phyloP scores from a whole-genome alignment of 768 basidiomycete genomes.

The Lyophyllum decastes region DNA sequence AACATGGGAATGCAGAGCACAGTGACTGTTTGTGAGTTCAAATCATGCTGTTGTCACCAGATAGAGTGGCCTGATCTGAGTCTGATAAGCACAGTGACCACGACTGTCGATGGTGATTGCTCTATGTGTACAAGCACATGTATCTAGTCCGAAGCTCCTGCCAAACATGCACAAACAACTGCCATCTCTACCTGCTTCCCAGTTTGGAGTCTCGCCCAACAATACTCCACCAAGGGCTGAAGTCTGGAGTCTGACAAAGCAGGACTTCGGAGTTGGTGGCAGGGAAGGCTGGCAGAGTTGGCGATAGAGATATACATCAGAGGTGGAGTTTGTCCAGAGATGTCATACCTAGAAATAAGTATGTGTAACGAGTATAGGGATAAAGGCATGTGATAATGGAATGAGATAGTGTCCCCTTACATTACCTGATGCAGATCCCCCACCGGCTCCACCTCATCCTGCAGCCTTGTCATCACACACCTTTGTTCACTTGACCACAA shows the following conservation, averaged over 20 bases:
- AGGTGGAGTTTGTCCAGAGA: no score
- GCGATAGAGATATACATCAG: no score
- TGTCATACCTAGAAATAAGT: no score
- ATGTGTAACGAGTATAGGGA: no score
- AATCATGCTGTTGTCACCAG: slow-evolving; percentile 8
- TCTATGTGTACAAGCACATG: background rate
- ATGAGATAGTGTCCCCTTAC: no score
- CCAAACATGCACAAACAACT: background rate
- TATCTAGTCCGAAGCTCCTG: background rate
- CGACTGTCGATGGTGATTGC: background rate
- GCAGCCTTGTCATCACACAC: no score
- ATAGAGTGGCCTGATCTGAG: background rate
- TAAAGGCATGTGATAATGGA: no score
- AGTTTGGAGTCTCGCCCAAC: background rate
- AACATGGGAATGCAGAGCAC: background rate
- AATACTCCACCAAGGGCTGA: background rate
- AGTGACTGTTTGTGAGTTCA: background rate
- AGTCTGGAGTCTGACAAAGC: background rate
- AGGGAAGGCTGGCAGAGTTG: no score
- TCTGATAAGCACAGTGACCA: background rate
- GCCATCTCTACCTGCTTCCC: background rate
- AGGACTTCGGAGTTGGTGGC: no score
- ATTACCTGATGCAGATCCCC: no score
- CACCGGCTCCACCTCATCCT: no score
- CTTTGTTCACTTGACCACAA: no score